A percentile compares a stretch with the other conserved stretches of the same genome.
These are phyloP conservation scores for Suillus plorans DNA, from an alignment of 768 basidiomycete species.

Conservation along the genomic window DNA sequence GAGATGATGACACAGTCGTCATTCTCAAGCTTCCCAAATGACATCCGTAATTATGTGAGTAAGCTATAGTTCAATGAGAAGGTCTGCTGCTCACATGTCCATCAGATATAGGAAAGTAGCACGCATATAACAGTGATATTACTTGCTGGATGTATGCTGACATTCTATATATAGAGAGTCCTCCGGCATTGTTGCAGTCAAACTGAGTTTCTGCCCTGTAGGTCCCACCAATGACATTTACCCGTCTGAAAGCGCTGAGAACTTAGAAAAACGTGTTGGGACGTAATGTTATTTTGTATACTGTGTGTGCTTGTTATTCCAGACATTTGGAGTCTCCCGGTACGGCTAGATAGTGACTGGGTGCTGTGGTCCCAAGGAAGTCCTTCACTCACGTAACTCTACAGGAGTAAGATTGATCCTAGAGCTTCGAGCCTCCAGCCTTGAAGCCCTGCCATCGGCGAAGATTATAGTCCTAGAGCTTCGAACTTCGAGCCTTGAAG, in stretches of 20 bases:
- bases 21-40: slow-evolving; percentile 27
- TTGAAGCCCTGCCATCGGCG: too few relatives aligned
- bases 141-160: not conserved
- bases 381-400: too few relatives aligned
- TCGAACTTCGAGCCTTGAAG: too few relatives aligned
- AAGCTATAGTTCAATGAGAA: not conserved
- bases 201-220: not conserved
- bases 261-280: not conserved
- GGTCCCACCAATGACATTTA: not conserved
- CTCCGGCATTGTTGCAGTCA: not conserved
- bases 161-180: slow-evolving; percentile 5
- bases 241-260: not conserved
- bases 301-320: not conserved
- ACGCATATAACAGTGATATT: not conserved
- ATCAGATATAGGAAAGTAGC: slow-evolving; percentile 19
- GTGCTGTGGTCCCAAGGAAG: too few relatives aligned
- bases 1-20: slow-evolving; percentile 15
- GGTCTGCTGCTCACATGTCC: slow-evolving; percentile 12
- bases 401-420: too few relatives aligned
- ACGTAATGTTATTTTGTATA: not conserved
- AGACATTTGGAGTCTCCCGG: not conserved
- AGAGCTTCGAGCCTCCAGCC: too few relatives aligned
- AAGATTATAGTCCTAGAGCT: too few relatives aligned
- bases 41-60: slow-evolving; percentile 37
- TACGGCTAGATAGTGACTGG: not conserved